Base-by-base conservation (phyloP, 2,329 filamentous ascomycete species). In the Cladosporium colombiae region DNA sequence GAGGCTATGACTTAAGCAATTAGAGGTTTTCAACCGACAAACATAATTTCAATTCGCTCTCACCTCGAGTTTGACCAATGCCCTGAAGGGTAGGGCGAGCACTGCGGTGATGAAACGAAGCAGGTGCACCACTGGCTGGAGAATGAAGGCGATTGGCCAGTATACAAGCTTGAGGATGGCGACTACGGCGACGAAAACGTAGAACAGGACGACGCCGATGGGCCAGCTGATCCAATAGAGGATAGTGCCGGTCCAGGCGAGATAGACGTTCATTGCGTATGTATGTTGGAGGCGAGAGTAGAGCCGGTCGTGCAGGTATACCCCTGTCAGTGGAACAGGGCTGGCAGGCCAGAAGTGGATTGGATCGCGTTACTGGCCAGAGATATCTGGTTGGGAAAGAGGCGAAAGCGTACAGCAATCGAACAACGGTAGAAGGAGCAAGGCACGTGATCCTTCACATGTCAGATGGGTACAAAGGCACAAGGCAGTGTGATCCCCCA, bases 31-130 rank as follows among this genome's bases (percentile, higher is more conserved):
- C 7, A 31, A 31, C 3, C 7, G 25, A 53, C 11, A 5, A 29
- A n/a, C 16, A 25, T 18, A 25, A 18, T 29, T 29, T 53, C 49
- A 5, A 40, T 10, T 56, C 67, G 64, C 35, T 40, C 75, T 58
- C 78, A 88, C 86, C 82, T 89, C 85, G 65, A 88, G 81, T 70
- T 80, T 83, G 5, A 80, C 78, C 16, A 87, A 72, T 44, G 87
- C 66, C 37, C 74, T 78, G 58, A 86, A 78, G 2, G 86, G 86
- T n/a, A 84, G 75, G 14, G 81, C 71, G 44, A 80, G 67, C 53
- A 82, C 67, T 56, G 76, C 73, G 33, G 82, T 67, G 7, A 83
- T 44, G 50, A 80, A 78, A 11, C 76, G 76, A 13, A 75, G 80
- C 27, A 87, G 73, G 70, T 83, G 75, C 62, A 79, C 77, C 56